phyloP scores from a whole-genome alignment of 1,139 yeast species.

The Blastobotrys raffinosifermentans region DNA sequence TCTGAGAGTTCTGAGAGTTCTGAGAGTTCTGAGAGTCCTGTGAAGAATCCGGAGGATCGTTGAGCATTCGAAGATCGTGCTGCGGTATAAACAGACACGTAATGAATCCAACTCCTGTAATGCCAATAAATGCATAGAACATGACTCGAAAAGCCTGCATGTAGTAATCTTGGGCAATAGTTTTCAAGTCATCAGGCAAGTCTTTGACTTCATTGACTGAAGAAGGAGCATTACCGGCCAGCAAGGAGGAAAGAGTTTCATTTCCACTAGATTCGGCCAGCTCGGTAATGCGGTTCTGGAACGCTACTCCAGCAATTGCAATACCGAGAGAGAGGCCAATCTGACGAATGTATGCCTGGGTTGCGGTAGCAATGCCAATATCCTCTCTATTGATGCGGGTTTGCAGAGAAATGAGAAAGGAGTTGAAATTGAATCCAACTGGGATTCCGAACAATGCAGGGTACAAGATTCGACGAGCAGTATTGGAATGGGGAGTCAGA shows the following conservation, averaged over 20 bases:
- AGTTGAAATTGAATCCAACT: constrained; percentile 25
- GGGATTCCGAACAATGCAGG: constrained; percentile 23
- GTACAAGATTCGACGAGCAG: constrained; percentile 21
- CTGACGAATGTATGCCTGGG: constrained; percentile 21
- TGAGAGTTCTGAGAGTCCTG: too few relatives aligned
- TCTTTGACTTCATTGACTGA: constrained; percentile 18
- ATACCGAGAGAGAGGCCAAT: constrained; percentile 25
- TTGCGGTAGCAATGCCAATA: constrained; percentile 23
- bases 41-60: too few relatives aligned
- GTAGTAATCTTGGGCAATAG: constrained; percentile 15
- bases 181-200: constrained; percentile 12
- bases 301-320: constrained; percentile 26
- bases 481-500: constrained; percentile 17
- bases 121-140: constrained; percentile 21
- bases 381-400: constrained; percentile 20
- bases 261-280: constrained; percentile 14
- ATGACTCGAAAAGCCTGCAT: constrained; percentile 18
- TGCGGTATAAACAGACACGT: constrained; percentile 21
- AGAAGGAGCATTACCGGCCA: constrained; percentile 21
- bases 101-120: constrained; percentile 20
- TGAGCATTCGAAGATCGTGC: constrained; percentile 12
- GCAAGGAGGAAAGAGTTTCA: constrained; percentile 9
- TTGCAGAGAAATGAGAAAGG: constrained; percentile 23
- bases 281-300: constrained; percentile 20
- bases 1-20: too few relatives aligned